phyloP scores from a whole-genome alignment of 345 rosid species.

The Citrus unshiu region DNA sequence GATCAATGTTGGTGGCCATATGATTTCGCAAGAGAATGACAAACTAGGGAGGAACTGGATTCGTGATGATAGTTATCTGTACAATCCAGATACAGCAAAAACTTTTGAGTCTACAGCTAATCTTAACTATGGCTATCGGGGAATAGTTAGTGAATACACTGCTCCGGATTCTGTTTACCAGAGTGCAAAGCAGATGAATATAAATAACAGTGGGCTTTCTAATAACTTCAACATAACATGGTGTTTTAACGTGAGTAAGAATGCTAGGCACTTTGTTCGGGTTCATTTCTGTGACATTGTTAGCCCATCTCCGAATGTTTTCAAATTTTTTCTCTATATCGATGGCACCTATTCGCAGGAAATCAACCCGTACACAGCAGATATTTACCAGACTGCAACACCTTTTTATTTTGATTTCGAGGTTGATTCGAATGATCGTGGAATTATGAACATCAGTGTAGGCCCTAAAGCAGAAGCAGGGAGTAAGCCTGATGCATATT shows the following conservation, averaged over 20 bases:
- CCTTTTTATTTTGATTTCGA: conserved; percentile 47
- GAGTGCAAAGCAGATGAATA: conserved; percentile 31
- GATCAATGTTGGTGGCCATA: conserved; percentile 44
- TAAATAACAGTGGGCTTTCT: background rate
- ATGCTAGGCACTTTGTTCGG: conserved; percentile 43
- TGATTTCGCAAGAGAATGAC: conserved; percentile 31
- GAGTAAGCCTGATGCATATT: background rate
- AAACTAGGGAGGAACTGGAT: conserved; percentile 44
- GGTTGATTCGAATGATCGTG: conserved; percentile 42
- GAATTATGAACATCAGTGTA: conserved; percentile 30
- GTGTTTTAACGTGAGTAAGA: conserved; percentile 36
- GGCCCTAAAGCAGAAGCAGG: conserved; percentile 3
- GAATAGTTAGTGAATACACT: conserved; percentile 5
- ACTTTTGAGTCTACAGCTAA: accelerated
- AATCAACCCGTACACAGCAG: conserved; percentile 6
- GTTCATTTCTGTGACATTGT: conserved; percentile 52
- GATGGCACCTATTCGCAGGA: conserved; percentile 5
- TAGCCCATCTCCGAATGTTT: background rate
- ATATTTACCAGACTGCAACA: background rate
- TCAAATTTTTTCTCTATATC: conserved; percentile 39
- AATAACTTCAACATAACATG: conserved; percentile 41
- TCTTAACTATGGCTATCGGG: background rate
- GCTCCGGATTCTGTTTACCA: conserved; percentile 42
- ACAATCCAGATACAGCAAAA: conserved; percentile 11
- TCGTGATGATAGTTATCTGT: conserved; percentile 30